A percentile compares a stretch with the other conserved stretches of the same genome.
Evolutionary conservation across 345 rosid species (phyloP).

Genomic region (Eucalyptus dawsonii): DNA sequence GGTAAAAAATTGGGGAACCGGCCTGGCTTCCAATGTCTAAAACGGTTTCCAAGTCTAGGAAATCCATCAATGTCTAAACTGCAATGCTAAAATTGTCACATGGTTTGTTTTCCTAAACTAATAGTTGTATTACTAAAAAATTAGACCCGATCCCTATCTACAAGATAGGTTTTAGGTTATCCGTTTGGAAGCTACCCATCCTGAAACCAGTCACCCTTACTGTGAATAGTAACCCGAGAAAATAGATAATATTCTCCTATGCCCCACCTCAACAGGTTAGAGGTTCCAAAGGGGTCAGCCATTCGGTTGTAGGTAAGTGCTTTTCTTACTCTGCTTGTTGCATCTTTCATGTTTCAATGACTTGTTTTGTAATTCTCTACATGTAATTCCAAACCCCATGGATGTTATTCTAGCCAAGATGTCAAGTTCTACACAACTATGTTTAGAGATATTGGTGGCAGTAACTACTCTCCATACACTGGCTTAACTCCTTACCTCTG

Average conservation of each 20-base stretch:
- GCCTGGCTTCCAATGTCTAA: neutral
- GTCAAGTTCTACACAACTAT: neutral
- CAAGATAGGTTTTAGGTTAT: neutral
- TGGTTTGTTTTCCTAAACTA: neutral
- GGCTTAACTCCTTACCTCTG: neutral
- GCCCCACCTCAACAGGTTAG: neutral
- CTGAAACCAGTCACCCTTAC: neutral
- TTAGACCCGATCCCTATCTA: neutral
- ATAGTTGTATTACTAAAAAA: neutral
- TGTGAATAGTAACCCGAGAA: neutral
- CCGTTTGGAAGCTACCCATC: neutral
- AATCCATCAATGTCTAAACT: neutral
- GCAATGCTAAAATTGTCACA: neutral
- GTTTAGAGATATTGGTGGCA: neutral
- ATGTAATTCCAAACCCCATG: neutral
- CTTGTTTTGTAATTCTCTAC: neutral
- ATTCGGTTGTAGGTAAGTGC: neutral
- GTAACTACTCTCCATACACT: neutral
- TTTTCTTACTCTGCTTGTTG: neutral
- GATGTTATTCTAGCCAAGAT: neutral
- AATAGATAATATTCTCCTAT: neutral
- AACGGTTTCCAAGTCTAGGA: neutral
- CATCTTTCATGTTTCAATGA: too few relatives aligned
- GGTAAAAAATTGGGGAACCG: neutral
- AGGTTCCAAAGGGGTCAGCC: neutral